phyloP scores from a whole-genome alignment of 495 filamentous ascomycete species.

The Neurospora sp. region DNA sequence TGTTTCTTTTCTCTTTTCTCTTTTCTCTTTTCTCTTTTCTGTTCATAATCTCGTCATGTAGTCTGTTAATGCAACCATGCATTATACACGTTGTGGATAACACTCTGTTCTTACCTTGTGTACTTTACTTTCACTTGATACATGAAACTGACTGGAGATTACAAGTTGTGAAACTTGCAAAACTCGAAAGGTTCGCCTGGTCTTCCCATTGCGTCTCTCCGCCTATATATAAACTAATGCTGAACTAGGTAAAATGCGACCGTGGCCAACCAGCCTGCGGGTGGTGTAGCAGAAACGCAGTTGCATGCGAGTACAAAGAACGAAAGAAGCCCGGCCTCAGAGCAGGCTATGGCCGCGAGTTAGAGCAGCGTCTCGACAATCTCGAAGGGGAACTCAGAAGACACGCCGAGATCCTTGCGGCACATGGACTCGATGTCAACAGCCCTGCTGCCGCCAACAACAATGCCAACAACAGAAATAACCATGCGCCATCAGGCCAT shows the following conservation, averaged over 20 bases:
- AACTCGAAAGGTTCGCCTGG: background rate
- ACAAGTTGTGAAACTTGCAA: background rate
- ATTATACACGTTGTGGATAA: background rate
- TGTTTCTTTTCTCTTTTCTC: no score
- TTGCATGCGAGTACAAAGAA: conserved; percentile 72
- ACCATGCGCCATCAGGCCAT: conserved; percentile 40
- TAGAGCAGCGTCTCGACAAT: conserved; percentile 67
- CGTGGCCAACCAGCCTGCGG: conserved; percentile 76
- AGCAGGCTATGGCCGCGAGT: conserved; percentile 78
- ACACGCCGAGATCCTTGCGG: conserved; percentile 38
- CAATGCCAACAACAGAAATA: conserved; percentile 17
- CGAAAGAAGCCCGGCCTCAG: conserved; percentile 76
- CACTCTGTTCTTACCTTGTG: background rate
- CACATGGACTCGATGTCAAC: conserved; percentile 27
- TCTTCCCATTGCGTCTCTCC: background rate
- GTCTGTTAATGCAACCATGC: background rate
- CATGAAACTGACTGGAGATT: background rate
- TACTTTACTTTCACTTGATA: background rate
- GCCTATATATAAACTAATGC: background rate
- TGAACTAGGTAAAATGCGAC: conserved; percentile 61
- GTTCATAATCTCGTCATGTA: background rate
- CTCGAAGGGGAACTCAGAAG: conserved; percentile 40
- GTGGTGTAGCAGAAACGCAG: conserved; percentile 74
- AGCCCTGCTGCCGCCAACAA: conserved; percentile 15
- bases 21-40: background rate